phyloP scores from a whole-genome alignment of 1,284 basidiomycete genomes.

The Pisolithus thermaeus region DNA sequence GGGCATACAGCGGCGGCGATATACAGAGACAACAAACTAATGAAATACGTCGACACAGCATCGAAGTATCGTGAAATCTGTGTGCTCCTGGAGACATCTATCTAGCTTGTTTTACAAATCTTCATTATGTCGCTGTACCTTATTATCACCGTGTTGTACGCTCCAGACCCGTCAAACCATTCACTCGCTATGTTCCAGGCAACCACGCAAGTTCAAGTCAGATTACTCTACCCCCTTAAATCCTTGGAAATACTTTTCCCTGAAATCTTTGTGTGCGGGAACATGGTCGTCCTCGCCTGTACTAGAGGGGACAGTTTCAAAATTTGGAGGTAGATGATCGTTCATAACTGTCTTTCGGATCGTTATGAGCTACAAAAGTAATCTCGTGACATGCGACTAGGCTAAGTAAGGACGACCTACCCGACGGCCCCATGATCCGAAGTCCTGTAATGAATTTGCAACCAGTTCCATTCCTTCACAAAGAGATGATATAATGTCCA shows the following conservation, averaged over 20 bases:
- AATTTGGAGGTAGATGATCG: conserved; percentile 46
- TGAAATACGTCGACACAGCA: not conserved
- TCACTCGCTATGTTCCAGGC: not conserved
- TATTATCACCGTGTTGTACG: too few species aligned
- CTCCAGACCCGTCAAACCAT: too few species aligned
- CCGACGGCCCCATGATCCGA: conserved; percentile 91
- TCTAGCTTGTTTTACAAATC: too few species aligned
- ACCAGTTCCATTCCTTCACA: conserved; percentile 86
- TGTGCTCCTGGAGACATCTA: too few species aligned
- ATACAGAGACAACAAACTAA: not conserved
- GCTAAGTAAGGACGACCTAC: conserved; percentile 41
- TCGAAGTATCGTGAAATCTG: too few species aligned
- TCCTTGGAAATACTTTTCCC: conserved; percentile 76
- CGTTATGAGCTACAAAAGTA: conserved; percentile 68
- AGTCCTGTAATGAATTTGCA: conserved; percentile 90
- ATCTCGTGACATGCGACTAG: not conserved
- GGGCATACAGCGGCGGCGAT: not conserved
- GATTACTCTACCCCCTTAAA: conserved; percentile 43
- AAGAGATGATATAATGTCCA: conserved; percentile 70
- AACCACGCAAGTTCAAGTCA: not conserved
- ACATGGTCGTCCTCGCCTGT: conserved; percentile 32
- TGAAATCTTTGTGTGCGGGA: conserved; percentile 74
- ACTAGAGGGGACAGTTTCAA: conserved; percentile 27
- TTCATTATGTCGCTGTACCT: too few species aligned
- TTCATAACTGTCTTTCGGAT: conserved; percentile 65